Evolutionary conservation across 495 filamentous ascomycete species (phyloP).

Genomic region (Aspergillus bridgeri): DNA sequence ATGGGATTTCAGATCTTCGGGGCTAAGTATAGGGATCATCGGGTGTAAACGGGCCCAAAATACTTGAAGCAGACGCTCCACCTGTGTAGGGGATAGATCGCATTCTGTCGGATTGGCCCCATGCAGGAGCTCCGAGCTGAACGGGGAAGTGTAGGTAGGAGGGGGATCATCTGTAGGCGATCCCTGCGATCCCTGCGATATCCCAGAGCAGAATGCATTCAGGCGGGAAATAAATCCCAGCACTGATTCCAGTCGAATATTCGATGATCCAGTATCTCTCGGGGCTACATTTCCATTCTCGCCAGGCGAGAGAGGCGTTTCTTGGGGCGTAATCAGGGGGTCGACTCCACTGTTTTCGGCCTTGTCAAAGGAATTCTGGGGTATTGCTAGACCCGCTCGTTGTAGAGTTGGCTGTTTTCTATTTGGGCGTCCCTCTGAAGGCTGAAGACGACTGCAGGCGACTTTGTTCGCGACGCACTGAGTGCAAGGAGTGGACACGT

Average conservation of each 20-base stretch:
- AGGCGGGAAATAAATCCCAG: slow-evolving; percentile 31
- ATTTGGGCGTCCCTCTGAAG: slow-evolving; percentile 1
- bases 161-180: slow-evolving; percentile 15
- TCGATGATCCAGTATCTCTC: slow-evolving; percentile 3
- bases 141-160: slow-evolving; percentile 15
- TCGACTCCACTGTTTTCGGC: not conserved
- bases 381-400: not conserved
- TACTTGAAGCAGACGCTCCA: slow-evolving; percentile 17
- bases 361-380: not conserved
- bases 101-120: slow-evolving; percentile 9
- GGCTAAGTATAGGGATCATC: slow-evolving; percentile 18
- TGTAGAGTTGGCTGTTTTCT: not conserved
- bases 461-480: slow-evolving; percentile 25
- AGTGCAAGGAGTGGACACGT: slow-evolving; percentile 24
- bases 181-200: slow-evolving; percentile 16
- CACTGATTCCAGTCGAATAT: slow-evolving; percentile 24
- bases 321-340: not conserved
- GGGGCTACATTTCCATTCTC: not conserved
- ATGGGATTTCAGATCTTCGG: slow-evolving; percentile 8
- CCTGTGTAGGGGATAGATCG: slow-evolving; percentile 19
- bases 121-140: slow-evolving; percentile 7
- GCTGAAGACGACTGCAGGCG: slow-evolving; percentile 12
- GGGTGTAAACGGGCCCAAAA: slow-evolving; percentile 22
- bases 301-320: not conserved
- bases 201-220: slow-evolving; percentile 25